These are phyloP conservation scores for Colletotrichum camelliae DNA, from an alignment of 2,329 filamentous ascomycete genomes.

Conservation along the genomic window DNA sequence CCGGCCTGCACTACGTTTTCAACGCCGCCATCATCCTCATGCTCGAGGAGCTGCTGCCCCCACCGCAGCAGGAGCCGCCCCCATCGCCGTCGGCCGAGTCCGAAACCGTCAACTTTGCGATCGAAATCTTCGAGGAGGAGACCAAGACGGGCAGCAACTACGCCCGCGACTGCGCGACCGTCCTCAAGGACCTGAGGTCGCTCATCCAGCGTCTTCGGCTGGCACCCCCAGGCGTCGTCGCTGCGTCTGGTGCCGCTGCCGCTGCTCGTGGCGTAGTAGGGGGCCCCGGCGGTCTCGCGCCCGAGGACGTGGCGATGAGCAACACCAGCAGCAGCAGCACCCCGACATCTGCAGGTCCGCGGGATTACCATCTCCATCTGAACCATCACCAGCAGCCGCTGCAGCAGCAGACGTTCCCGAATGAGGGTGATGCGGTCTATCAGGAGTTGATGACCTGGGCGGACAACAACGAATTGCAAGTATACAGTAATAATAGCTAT, in stretches of 20 bases:
- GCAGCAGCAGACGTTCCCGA: constrained; percentile 12
- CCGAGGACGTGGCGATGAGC: neutral
- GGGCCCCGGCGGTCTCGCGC: neutral
- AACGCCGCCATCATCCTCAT: constrained; percentile 55
- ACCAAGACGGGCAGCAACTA: constrained; percentile 42
- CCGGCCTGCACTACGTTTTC: constrained; percentile 54
- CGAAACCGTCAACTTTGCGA: constrained; percentile 44
- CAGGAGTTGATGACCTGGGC: constrained; percentile 43
- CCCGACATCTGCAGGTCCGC: neutral
- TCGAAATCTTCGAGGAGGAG: constrained; percentile 46
- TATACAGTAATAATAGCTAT: constrained; percentile 18
- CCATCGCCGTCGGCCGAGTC: constrained; percentile 28
- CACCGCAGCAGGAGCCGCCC: constrained; percentile 26
- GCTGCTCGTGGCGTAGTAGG: neutral
- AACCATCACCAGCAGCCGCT: neutral
- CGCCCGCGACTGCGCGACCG: constrained; percentile 40
- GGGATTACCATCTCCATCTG: neutral
- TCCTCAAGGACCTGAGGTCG: constrained; percentile 41
- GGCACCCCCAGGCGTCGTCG: neutral
- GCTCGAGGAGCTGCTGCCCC: constrained; percentile 47
- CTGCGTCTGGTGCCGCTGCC: neutral
- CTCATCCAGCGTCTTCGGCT: constrained; percentile 39
- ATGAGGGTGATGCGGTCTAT: constrained; percentile 36
- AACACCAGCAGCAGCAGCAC: neutral
- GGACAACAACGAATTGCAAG: constrained; percentile 32